Evolutionary conservation across 2,329 filamentous ascomycete species (phyloP), one percentile per base, ranked within the genome.

Genomic region (Epichloe bromicola): DNA sequence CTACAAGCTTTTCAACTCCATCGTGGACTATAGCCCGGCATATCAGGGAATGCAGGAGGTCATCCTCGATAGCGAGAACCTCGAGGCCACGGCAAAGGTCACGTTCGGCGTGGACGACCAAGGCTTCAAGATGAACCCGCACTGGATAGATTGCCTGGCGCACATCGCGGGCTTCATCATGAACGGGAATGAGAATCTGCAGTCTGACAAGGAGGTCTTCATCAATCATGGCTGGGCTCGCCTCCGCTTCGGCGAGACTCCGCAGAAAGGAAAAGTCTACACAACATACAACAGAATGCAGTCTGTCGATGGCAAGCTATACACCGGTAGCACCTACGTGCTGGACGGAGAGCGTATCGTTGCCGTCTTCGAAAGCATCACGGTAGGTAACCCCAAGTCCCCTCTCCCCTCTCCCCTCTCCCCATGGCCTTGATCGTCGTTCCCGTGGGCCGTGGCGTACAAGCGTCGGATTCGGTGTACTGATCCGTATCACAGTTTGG

Each of bases 1-100:
- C 4, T 93, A 93, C 75, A 90, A 89, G 68, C 75, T 80, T 1
- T 79, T 80, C 58, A 49, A 56, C 8, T 59, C 65, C 11, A 72
- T 82, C 0, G 79, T 82, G 5, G 75, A 80, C 58, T 83, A 81
- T 55, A 67, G 71, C 15, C 63, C 60, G 8, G 69, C 69, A 38
- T 83, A 78, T 61, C 70, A 69, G 49, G 79, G 77, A 23, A 80
- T 82, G 67, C 71, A 80, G 39, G 75, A 79, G 50, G 76, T 82
- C 6, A 71, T 81, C 37, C 54, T 59, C 34, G 59, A 55, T 5
- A 47, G 57, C 2, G 56, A 57, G 1, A 55, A 61, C 43, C 33
- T 46, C 0, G 55, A 62, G 30, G 60, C 57, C 2, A 55, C 60
- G 1, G 56, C 79, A 51, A 74, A 69, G 15, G 68, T 80, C 14